These are phyloP conservation scores for Alnus glutinosa DNA, from an alignment of 306 rosid genomes.

Conservation along the genomic window DNA sequence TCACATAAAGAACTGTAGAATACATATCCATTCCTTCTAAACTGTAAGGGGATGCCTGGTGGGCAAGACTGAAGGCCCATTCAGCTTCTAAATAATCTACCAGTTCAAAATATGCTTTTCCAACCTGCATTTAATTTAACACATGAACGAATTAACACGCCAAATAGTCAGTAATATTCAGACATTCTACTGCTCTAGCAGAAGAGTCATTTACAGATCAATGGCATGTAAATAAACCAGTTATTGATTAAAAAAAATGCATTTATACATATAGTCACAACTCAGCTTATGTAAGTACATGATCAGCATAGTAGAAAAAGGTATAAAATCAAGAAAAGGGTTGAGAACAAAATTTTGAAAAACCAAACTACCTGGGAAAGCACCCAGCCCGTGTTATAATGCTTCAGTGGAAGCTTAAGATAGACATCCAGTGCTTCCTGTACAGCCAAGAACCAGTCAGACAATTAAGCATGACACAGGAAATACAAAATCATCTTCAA, in stretches of 20 bases:
- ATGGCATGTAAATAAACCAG: background rate
- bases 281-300: background rate
- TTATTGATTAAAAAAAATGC: background rate
- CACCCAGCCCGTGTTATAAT: conserved; percentile 95
- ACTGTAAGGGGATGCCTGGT: conserved; percentile 71
- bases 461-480: conserved; percentile 26
- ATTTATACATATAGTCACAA: background rate
- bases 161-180: conserved; percentile 19
- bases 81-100: conserved; percentile 93
- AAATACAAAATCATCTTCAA: conserved; percentile 25
- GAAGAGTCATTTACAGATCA: conserved; percentile 14
- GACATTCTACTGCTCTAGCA: background rate
- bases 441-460: conserved; percentile 30
- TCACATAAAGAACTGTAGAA: conserved; percentile 97
- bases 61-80: conserved; percentile 82
- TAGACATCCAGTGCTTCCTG: conserved; percentile 92
- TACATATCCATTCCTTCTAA: conserved; percentile 96
- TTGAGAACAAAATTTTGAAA: conserved; percentile 10
- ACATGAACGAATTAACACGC: conserved; percentile 11
- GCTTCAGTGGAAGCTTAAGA: conserved; percentile 83
- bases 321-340: conserved; percentile 7
- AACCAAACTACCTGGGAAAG: conserved; percentile 81
- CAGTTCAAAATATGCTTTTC: conserved; percentile 86
- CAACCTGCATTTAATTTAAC: conserved; percentile 68
- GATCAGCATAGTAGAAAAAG: conserved; percentile 1